Percentiles rank a stretch among this genome's conserved stretches.
phyloP scores from a whole-genome alignment of 2,329 filamentous ascomycete genomes.

The Nemania bipapillata region DNA sequence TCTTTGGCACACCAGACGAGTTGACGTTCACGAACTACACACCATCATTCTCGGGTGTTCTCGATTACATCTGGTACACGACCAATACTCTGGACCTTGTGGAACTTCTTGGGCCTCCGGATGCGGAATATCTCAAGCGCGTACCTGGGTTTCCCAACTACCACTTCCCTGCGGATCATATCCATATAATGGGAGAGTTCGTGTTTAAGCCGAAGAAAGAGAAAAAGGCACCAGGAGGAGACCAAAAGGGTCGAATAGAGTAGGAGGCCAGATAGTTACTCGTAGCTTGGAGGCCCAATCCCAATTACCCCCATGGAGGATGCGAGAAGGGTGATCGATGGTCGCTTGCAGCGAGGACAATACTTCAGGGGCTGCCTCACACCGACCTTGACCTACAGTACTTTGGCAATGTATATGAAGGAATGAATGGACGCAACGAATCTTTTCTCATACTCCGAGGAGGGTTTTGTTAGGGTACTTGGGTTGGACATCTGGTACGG shows the following conservation, averaged over 20 bases:
- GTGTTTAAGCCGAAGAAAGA: conserved; percentile 88
- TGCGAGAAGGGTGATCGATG: conserved; percentile 21
- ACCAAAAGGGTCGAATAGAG: conserved; percentile 43
- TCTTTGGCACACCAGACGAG: conserved; percentile 84
- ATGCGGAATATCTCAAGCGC: conserved; percentile 82
- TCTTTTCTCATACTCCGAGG: conserved; percentile 48
- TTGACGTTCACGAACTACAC: conserved; percentile 97
- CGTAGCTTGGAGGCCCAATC: conserved; percentile 13
- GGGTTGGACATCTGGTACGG: conserved; percentile 49
- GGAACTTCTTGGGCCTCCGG: conserved; percentile 84
- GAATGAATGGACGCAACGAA: conserved; percentile 41
- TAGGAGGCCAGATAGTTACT: conserved; percentile 34
- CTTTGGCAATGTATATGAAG: conserved; percentile 45
- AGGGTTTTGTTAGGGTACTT: conserved; percentile 46
- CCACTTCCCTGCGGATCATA: conserved; percentile 92
- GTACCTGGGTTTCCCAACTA: conserved; percentile 94
- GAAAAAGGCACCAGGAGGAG: conserved; percentile 64
- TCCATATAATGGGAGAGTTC: conserved; percentile 89
- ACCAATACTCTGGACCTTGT: conserved; percentile 88
- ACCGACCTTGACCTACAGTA: conserved; percentile 26
- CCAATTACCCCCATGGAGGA: conserved; percentile 1
- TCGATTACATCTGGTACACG: conserved; percentile 98
- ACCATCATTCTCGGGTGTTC: conserved; percentile 87
- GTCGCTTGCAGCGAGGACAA: conserved; percentile 18
- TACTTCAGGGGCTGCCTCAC: conserved; percentile 26